These are phyloP conservation scores for Gossypioides kirkii DNA, from an alignment of 345 rosid genomes.

Conservation along the genomic window DNA sequence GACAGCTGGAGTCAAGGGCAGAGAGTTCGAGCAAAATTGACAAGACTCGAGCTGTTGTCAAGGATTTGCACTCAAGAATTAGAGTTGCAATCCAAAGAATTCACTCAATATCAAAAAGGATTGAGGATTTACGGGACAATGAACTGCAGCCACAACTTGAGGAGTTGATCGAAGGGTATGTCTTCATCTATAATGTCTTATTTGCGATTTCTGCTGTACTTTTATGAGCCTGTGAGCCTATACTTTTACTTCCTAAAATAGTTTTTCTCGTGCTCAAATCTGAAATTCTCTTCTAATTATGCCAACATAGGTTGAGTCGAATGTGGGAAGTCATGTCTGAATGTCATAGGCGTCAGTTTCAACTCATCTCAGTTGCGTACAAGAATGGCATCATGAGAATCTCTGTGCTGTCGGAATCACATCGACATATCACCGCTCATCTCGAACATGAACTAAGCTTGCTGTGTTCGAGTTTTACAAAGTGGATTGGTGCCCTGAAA, in stretches of 20 bases:
- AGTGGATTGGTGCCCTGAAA: constrained; percentile 74
- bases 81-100: constrained; percentile 91
- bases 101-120: constrained; percentile 75
- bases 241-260: background rate
- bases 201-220: background rate
- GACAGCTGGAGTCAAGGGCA: constrained; percentile 70
- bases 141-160: constrained; percentile 98
- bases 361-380: constrained; percentile 48
- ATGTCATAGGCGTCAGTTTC: constrained; percentile 76
- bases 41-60: constrained; percentile 80
- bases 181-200: background rate
- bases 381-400: constrained; percentile 38
- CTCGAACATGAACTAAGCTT: constrained; percentile 60
- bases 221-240: background rate
- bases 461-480: constrained; percentile 60
- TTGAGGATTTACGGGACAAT: constrained; percentile 85
- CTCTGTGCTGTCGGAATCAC: constrained; percentile 58
- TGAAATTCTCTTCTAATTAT: background rate
- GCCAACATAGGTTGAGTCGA: constrained; percentile 61
- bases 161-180: constrained; percentile 87
- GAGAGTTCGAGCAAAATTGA: constrained; percentile 50
- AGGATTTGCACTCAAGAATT: constrained; percentile 92
- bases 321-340: constrained; percentile 97
- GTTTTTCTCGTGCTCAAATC: background rate
- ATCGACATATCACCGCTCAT: constrained; percentile 50